phyloP scores from a whole-genome alignment of 768 basidiomycete species.

The Russula sp. region DNA sequence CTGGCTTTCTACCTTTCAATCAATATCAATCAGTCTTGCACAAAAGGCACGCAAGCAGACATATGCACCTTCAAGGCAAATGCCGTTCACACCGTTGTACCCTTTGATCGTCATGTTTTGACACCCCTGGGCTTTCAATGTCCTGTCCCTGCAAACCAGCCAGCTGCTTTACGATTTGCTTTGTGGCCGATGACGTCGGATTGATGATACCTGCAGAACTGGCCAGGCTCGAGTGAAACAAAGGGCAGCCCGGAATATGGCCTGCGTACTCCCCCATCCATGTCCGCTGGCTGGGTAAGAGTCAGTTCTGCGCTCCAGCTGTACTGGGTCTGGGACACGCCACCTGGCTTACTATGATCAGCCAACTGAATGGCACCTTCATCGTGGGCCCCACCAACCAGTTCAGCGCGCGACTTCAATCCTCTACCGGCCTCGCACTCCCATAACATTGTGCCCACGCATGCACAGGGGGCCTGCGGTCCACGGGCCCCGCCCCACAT shows the following conservation, averaged over 20 bases:
- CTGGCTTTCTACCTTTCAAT: slow-evolving; percentile 24
- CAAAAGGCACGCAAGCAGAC: neutral
- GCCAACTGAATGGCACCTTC: no score
- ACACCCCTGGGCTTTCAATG: slow-evolving; percentile 35
- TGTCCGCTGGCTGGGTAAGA: neutral
- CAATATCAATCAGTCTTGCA: neutral
- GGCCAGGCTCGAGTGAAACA: neutral
- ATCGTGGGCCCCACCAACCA: no score
- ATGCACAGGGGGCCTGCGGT: no score
- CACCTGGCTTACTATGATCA: no score
- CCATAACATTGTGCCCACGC: no score
- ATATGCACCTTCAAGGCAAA: slow-evolving; percentile 29
- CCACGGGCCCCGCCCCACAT: no score
- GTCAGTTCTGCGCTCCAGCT: no score
- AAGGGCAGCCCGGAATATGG: neutral
- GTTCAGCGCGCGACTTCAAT: no score
- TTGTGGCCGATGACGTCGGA: slow-evolving; percentile 38
- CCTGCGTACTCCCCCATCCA: slow-evolving; percentile 15
- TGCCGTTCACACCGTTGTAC: slow-evolving; percentile 35
- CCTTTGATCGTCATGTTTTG: slow-evolving; percentile 36
- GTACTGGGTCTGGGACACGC: no score
- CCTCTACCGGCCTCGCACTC: no score
- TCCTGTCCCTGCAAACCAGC: slow-evolving; percentile 40
- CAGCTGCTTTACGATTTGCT: slow-evolving; percentile 22
- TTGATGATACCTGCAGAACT: slow-evolving; percentile 47